Evolutionary conservation across 139 green algal genomes (phyloP), one percentile per base, ranked within the genome.

Genomic region (Micractinium conductrix): DNA sequence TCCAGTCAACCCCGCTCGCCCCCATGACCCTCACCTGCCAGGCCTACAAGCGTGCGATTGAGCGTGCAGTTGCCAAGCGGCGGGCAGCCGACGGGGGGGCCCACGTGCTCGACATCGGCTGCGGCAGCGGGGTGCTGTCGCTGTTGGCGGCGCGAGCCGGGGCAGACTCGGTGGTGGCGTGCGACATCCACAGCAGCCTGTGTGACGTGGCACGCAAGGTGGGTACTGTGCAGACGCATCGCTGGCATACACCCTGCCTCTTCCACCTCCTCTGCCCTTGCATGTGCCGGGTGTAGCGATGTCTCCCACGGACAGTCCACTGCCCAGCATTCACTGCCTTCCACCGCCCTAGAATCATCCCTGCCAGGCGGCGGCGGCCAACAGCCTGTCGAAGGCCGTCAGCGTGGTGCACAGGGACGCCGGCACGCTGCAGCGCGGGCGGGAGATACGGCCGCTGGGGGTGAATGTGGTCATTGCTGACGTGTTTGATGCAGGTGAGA

Each of bases 41-140:
- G 76, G 87, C 87, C 10, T 94, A 92, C 75, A 12, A 90, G 21
- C 60, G 71, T 3, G 92, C 92, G 2, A 92, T 95, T 48, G 65
- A 76, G 22, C 84, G 92, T 12, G 86, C 84, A 19, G 80, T 94
- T 21, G 62, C n/a, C 19, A 33, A 33, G 0, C n/a, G n/a, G 10
- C 42, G 12, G 65, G 7, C 72, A 53, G 80, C n/a, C 70, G 75
- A 87, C 24, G 81, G 87, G 7, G 91, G 91, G 69, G 90, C 82
- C 5, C 92, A 95, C 4, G 88, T 95, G 38, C 82, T 98, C 80
- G 96, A 98, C 79, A 87, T 98, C 42, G 96, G 96, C 22, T 96
- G 92, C 80, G 96, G 96, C 10, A 91, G 92, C 2, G 96, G 96
- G 44, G 81, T 96, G 42, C 88, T 98, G 38, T 84, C 88, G 19